Base-by-base conservation (phyloP, 2,329 filamentous ascomycete genomes). In the Fusarium sarcochroum region DNA sequence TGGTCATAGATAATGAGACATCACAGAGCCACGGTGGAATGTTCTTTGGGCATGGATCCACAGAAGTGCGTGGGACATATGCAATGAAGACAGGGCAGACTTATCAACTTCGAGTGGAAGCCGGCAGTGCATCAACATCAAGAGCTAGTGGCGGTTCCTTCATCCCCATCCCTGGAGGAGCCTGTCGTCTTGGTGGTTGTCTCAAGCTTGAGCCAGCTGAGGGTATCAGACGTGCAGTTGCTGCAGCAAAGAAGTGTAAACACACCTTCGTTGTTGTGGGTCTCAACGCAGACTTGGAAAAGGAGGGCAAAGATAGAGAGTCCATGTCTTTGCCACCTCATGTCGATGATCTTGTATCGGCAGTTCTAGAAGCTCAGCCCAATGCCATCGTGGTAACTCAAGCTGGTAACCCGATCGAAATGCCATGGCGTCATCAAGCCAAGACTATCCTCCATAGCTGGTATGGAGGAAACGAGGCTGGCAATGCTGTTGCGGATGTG, bases 11-110 rank as follows among this genome's bases (percentile, higher is more conserved):
- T 2, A 76, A 78, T 27, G 70, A 71, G 2, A 73, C 73, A 11
- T 62, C 65, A 23, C 77, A 80, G 46, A 62, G 58, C 3, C 71
- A 70, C 21, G 79, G 75, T 9, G 78, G 76, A 3, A 76, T 76
- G 54, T 81, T 82, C 50, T 76, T 82, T 30, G 74, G 76, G 1
- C 74, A 73, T 18, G 78, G 78, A 2, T 78, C 78, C 0, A 63
- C 65, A 17, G 78, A 80, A 58, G 73, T 76, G 55, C 71, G 67
- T 11, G 73, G 72, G 0, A 41, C 18, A 11, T 57, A 53, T 7
- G 27, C 58, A 1, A 49, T 72, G 54, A 23, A 37, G 2, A 34
- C 58, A 6, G 50, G 45, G 5, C 25, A 57, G 7, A 58, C 14
- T 0, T 72, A 72, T 42, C 45, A 18, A 5, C 25, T 72, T 1